Evolutionary conservation across 2,329 filamentous ascomycete species (phyloP), one percentile per base, ranked within the genome.

Genomic region (Alternaria triticimaculans): DNA sequence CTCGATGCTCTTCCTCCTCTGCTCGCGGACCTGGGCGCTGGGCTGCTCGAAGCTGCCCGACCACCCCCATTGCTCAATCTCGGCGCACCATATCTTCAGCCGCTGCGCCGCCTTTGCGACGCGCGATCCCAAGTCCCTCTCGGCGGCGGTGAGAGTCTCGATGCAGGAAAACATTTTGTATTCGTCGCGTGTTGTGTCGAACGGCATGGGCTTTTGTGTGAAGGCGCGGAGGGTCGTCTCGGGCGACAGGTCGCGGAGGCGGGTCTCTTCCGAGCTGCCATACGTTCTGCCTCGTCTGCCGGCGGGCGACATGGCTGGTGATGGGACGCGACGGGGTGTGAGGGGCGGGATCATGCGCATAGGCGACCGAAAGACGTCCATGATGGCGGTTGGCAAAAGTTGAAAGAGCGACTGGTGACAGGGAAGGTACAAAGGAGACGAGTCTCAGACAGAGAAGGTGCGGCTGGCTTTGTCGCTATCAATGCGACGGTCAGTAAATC

Each of bases 11-110:
- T 61, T 70, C 49, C 76, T 64, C 51, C 72, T 76, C 57, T 65
- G 64, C 61, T 77, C 75, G 30, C 68, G 63, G 26, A 60, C 61
- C 18, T 73, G 67, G 18, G 72, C 72, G 65, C 70, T 76, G 10
- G 82, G 82, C 54, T 72, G 73, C 62, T 84, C 82, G 60, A 84
- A 85, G 14, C 76, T 81, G 65, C 82, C 84, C 0, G 85, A 81
- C 88, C 88, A 90, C 20, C 80, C 76, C 88, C 88, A 90, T 63
- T 82, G 77, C 61, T 85, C 83, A 43, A 96, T 83, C 82, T 96
- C 92, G n/a, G 87, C 83, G 25, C 92, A 84, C 92, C 92, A 96
- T 73, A 88, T 86, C 78, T 90, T 86, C 65, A 96, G 88, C 66
- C 87, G 89, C 71, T 90, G 88, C 12, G 91, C 91, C 15, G 91